Conservation (phyloP, 495 filamentous ascomycete species). For the Aspergillus incahuasiensis region DNA sequence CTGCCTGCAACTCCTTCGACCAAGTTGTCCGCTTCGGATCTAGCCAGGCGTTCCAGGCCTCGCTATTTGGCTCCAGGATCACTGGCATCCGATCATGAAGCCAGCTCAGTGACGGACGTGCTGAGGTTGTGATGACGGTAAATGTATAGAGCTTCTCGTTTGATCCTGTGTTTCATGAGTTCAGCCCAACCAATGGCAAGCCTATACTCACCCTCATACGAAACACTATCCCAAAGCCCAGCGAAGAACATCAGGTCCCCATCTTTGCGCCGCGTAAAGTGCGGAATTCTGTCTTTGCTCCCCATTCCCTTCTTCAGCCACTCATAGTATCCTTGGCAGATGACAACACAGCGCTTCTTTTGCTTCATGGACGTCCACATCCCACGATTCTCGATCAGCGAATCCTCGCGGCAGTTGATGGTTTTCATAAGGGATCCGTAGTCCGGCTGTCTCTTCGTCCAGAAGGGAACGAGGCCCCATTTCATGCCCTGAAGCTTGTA, state of each 20-base stretch:
- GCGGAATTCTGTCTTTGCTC: conserved; percentile 73
- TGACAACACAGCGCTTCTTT: conserved; percentile 77
- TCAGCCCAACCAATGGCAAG: neutral
- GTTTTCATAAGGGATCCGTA: conserved; percentile 75
- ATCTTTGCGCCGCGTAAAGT: conserved; percentile 77
- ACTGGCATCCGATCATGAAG: conserved; percentile 95
- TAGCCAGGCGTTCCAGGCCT: conserved; percentile 72
- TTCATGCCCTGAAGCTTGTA: conserved; percentile 90
- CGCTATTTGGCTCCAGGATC: conserved; percentile 72
- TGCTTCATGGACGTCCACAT: conserved; percentile 93
- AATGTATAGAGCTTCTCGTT: conserved; percentile 76
- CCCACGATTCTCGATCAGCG: conserved; percentile 65
- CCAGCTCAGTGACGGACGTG: conserved; percentile 73
- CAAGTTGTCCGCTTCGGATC: conserved; percentile 67
- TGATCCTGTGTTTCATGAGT: conserved; percentile 31
- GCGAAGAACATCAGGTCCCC: conserved; percentile 83
- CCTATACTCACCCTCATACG: conserved; percentile 60
- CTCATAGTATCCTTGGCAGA: conserved; percentile 93
- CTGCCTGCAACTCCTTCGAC: conserved; percentile 69
- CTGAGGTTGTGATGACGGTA: conserved; percentile 85
- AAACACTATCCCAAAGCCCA: conserved; percentile 85
- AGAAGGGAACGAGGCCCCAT: conserved; percentile 90
- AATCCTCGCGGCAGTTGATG: conserved; percentile 95
- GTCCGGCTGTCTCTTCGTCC: conserved; percentile 78
- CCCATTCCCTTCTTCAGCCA: conserved; percentile 79